A percentile compares a stretch with the other conserved stretches of the same genome.
These are phyloP conservation scores for Candida cerambycidarum DNA, from an alignment of 805 yeast genomes.

Conservation along the genomic window DNA sequence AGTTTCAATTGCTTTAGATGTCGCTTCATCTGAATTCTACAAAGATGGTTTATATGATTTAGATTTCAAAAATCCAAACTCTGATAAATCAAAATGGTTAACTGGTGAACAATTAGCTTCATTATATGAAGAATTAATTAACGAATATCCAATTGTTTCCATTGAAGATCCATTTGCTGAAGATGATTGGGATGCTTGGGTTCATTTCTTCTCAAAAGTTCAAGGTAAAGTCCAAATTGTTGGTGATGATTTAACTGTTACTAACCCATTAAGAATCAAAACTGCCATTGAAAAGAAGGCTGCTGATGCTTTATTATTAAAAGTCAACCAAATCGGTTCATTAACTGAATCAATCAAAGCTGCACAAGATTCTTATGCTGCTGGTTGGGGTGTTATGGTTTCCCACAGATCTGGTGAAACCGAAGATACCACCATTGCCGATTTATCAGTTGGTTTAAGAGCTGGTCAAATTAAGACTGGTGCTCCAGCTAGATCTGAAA, in stretches of 20 bases:
- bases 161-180: conserved; percentile 99
- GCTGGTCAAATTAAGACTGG: conserved; percentile 99
- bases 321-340: conserved; percentile 99
- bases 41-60: conserved; percentile 95
- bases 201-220: conserved; percentile 70
- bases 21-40: conserved; percentile 97
- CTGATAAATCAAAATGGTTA: conserved; percentile 89
- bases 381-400: conserved; percentile 99
- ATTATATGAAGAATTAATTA: conserved; percentile 74
- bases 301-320: conserved; percentile 90
- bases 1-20: conserved; percentile 90
- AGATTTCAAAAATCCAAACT: conserved; percentile 96
- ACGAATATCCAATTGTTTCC: conserved; percentile 96
- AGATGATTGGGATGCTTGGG: conserved; percentile 99
- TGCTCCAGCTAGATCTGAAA: conserved; percentile 99
- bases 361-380: conserved; percentile 90
- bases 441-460: conserved; percentile 96
- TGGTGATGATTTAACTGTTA: conserved; percentile 97
- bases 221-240: conserved; percentile 82
- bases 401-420: conserved; percentile 99
- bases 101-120: conserved; percentile 84
- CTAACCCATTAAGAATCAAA: conserved; percentile 93
- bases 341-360: conserved; percentile 95
- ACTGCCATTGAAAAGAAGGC: conserved; percentile 96
- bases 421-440: conserved; percentile 98